These are phyloP conservation scores for Yarrowia divulgata DNA, from an alignment of 805 yeast species.

Conservation along the genomic window DNA sequence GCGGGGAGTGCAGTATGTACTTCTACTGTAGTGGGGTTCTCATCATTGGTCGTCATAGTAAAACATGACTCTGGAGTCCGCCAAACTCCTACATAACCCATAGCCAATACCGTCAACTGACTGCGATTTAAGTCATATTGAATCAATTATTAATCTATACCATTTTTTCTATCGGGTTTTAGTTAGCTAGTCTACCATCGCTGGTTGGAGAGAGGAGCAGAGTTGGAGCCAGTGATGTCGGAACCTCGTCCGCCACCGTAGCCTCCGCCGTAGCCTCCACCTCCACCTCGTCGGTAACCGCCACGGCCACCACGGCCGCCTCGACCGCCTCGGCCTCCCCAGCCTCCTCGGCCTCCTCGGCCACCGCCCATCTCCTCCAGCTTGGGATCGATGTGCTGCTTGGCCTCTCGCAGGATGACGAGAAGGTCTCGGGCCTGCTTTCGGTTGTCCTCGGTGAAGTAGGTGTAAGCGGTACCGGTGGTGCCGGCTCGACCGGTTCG, in stretches of 20 bases:
- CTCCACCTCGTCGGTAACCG: constrained; percentile 48
- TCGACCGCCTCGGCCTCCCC: constrained; percentile 55
- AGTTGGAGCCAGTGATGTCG: constrained; percentile 51
- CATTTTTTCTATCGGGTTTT: constrained; percentile 19
- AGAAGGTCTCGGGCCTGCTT: constrained; percentile 89
- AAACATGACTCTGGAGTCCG: too few species aligned
- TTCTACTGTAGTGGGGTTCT: too few species aligned
- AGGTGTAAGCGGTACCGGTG: constrained; percentile 91
- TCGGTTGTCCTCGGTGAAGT: constrained; percentile 87
- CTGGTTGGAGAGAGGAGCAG: constrained; percentile 53
- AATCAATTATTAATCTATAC: constrained; percentile 27
- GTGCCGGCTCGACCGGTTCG: constrained; percentile 99
- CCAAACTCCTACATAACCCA: too few species aligned
- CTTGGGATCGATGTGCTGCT: constrained; percentile 85
- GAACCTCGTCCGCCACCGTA: constrained; percentile 40
- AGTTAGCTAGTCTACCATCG: constrained; percentile 47
- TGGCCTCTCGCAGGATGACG: constrained; percentile 92
- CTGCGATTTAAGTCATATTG: background rate
- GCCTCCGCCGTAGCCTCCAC: constrained; percentile 41
- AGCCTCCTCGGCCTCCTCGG: constrained; percentile 67
- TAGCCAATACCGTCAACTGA: too few species aligned
- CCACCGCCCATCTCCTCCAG: constrained; percentile 79
- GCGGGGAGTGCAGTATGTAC: too few species aligned
- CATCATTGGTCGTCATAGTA: too few species aligned
- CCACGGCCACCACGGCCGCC: constrained; percentile 53